Conservation (phyloP, 257 asterid genomes). For the Solanum tarijense region DNA sequence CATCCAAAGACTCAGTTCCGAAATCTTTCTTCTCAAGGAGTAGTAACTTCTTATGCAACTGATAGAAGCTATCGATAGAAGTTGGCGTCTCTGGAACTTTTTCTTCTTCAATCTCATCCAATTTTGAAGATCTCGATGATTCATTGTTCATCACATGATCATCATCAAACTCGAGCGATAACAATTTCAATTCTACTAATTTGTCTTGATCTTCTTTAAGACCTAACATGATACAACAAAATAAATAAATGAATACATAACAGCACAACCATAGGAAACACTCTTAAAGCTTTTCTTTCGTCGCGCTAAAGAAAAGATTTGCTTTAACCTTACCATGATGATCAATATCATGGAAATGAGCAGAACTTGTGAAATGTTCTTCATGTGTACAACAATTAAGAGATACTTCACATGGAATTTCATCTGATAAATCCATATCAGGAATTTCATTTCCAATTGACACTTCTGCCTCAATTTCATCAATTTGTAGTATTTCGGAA, state of each 20-base stretch:
- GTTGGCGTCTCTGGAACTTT: conserved; percentile 77
- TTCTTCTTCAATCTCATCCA: conserved; percentile 56
- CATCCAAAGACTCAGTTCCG: conserved; percentile 70
- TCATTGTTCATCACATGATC: conserved; percentile 15
- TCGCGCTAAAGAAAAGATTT: conserved; percentile 16
- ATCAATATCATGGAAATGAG: conserved; percentile 11
- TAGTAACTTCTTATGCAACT: conserved; percentile 50
- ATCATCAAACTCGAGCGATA: conserved; percentile 21
- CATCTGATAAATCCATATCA: conserved; percentile 61
- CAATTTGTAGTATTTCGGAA: conserved; percentile 25
- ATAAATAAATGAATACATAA: conserved; percentile 11
- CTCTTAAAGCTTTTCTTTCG: conserved; percentile 18
- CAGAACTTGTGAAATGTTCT: conserved; percentile 29
- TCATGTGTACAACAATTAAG: conserved; percentile 1
- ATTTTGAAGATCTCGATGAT: conserved; percentile 21
- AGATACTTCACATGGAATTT: conserved; percentile 22
- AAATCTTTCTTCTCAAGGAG: conserved; percentile 62
- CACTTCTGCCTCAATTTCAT: conserved; percentile 80
- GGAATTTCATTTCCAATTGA: conserved; percentile 96
- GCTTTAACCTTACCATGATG: conserved; percentile 34
- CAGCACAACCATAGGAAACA: conserved; percentile 9
- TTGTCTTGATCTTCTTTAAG: conserved; percentile 28
- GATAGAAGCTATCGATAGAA: conserved; percentile 46
- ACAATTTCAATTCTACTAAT: conserved; percentile 21
- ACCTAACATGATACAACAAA: conserved; percentile 21